Base-by-base conservation (phyloP, 768 basidiomycete genomes). In the Pulveroboletus sp. region DNA sequence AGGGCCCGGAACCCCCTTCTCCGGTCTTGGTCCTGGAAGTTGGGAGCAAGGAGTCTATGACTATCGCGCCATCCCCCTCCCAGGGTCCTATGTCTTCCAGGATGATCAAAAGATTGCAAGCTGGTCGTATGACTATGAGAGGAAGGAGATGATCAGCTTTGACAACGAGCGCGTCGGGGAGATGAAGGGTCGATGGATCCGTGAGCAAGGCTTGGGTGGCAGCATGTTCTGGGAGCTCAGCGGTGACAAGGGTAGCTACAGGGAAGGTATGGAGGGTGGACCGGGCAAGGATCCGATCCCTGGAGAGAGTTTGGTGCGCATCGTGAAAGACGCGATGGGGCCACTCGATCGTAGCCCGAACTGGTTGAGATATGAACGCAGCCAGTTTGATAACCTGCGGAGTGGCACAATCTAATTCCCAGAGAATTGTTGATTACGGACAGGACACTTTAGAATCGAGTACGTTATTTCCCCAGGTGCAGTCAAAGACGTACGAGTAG, bases 211-310 rank as follows among this genome's bases (percentile, higher is more conserved):
- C 0, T 71, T 98, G 5, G 90, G 89, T 6, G 97, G 97, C 0
- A 88, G 87, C 47, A 99, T 99, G 97, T 86, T 86, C 57, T 93
- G 90, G 91, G 91, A 94, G 65, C 73, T 95, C 35, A 87, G 85
- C 56, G 92, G 90, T 3, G 95, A 97, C 70, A 91, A 92, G 65
- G 81, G 81, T 2, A 70, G 70, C 5, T 57, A 65, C 25, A 77
- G 87, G 43, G 81, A 86, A 33, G 87, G 80, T 13, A 84, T 90
- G 81, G 88, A 91, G 54, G 68, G 70, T 8, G 87, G 88, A 3
- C 75, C 70, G 2, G 90, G 89, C 2, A 93, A 93, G 67, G 85
- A 85, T 23, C 74, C 76, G 4, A 80, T 86, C 55, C 79, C 82
- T 25, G 84, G 90, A 5, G 63, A 66, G 51, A 90, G 87, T 58